Evolutionary conservation across 1,284 basidiomycete genomes (phyloP), one percentile per base, ranked within the genome.

Genomic region (Leccinum subspadiceum): DNA sequence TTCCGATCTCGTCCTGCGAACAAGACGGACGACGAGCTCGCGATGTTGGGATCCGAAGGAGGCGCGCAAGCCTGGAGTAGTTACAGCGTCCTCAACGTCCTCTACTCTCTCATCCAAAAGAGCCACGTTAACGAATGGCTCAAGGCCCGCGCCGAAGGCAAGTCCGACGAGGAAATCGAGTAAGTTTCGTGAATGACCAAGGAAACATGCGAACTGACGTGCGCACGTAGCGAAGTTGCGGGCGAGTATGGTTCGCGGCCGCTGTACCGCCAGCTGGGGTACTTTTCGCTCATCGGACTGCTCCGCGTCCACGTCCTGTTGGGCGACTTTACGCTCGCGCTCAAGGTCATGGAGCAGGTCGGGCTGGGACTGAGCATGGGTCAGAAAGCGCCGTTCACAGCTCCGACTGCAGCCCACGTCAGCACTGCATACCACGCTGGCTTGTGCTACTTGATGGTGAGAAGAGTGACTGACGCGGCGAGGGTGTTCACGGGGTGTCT

Each of bases 91-190:
- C 83, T 99, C 66, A 98, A 99, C 77, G 96, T 99, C 26, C 84
- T 98, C 37, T 99, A 98, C 80, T 98, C 95, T 49, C 82, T 98
- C 63, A 96, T 99, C 64, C 96, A 98, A 82, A 98, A 98, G 77
- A 93, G 91, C 15, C 89, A 90, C 74, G 93, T 96, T 77, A 94
- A 96, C 76, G 94, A 98, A 75, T 94, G 96, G 77, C 88, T 99
- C 64, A 75, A 81, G 60, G 96, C 96, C 5, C 84, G 87, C 63
- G 85, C 90, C 68, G 82, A 89, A 66, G 93, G 94, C 22, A 90
- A 92, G 75, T 82, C 85, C 31, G 77, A 85, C 1, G 93, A 94
- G 64, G 92, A 96, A 72, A 89, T 92, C 68, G 86, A 84, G 90
- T 93, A 65, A 64, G 90, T 83, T 26, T 24, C 15, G 44, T 15